phyloP scores from a whole-genome alignment of 345 rosid genomes.

The Bruguiera gymnorhiza region DNA sequence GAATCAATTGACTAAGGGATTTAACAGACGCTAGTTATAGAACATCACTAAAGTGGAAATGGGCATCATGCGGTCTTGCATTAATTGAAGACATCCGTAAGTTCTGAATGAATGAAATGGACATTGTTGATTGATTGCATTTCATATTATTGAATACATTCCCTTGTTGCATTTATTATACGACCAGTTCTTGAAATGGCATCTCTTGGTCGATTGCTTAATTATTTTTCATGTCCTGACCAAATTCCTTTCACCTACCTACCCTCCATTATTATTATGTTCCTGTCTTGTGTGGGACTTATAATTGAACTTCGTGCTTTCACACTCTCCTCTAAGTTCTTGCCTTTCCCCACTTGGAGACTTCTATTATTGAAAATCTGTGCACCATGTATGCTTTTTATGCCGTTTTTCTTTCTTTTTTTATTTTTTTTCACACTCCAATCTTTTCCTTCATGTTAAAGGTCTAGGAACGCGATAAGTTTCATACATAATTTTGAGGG shows the following conservation, averaged over 20 bases:
- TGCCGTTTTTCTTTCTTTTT: no score
- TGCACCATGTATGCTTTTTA: not conserved
- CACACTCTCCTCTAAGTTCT: not conserved
- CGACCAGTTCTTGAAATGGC: constrained; percentile 15
- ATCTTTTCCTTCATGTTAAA: not conserved
- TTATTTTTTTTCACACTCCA: not conserved
- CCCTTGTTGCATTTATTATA: constrained; percentile 60
- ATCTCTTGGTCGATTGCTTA: constrained; percentile 2
- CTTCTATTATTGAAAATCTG: not conserved
- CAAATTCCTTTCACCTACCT: not conserved
- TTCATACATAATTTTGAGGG: no score
- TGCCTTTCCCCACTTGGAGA: not conserved
- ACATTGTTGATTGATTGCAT: constrained; percentile 18
- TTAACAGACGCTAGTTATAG: not conserved
- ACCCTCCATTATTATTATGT: not conserved
- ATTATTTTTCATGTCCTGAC: not conserved
- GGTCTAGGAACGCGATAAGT: no score
- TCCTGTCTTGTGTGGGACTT: not conserved
- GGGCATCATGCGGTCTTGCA: constrained; percentile 9
- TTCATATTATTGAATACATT: constrained; percentile 36
- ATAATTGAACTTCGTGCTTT: not conserved
- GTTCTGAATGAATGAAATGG: constrained; percentile 6
- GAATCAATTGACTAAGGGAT: no score
- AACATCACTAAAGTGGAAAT: not conserved
- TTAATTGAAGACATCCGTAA: constrained; percentile 6